Evolutionary conservation across 352 stramenopile species (phyloP).

Genomic region (Globisporangium megalacanthum): DNA sequence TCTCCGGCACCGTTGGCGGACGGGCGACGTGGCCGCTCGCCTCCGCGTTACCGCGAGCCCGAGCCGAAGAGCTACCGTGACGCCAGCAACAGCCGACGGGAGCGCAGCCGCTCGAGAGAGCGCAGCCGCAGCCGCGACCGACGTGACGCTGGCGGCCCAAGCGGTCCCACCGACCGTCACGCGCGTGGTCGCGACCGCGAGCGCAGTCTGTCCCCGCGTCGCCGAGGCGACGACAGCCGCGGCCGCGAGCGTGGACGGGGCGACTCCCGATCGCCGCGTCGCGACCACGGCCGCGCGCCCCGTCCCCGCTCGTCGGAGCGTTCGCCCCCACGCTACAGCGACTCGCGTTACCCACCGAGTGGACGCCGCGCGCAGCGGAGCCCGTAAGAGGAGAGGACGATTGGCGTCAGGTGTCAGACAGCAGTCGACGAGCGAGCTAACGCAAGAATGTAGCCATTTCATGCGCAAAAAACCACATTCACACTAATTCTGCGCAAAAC

Average conservation of each 20-base stretch:
- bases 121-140: slow-evolving; percentile 7
- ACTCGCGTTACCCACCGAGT: slow-evolving; percentile 3
- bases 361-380: not conserved
- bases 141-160: no score
- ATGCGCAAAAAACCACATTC: not conserved
- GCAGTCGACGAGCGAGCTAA: no score
- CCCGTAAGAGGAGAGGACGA: no score
- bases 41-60: no score
- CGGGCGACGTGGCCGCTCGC: no score
- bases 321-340: slow-evolving; percentile 1
- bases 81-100: slow-evolving; percentile 1
- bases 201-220: slow-evolving; percentile 8
- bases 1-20: not conserved
- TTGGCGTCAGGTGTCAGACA: no score
- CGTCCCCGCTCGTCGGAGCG: not conserved
- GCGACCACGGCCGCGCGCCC: not conserved
- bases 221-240: not conserved
- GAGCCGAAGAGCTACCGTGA: slow-evolving; percentile 2
- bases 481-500: not conserved
- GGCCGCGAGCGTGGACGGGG: not conserved
- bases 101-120: slow-evolving; percentile 13
- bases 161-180: slow-evolving; percentile 1
- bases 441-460: not conserved
- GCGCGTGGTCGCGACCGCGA: slow-evolving; percentile 2
- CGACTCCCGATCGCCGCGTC: not conserved